Base-by-base conservation (phyloP, 768 basidiomycete genomes). In the Pulveroboletus sp. region DNA sequence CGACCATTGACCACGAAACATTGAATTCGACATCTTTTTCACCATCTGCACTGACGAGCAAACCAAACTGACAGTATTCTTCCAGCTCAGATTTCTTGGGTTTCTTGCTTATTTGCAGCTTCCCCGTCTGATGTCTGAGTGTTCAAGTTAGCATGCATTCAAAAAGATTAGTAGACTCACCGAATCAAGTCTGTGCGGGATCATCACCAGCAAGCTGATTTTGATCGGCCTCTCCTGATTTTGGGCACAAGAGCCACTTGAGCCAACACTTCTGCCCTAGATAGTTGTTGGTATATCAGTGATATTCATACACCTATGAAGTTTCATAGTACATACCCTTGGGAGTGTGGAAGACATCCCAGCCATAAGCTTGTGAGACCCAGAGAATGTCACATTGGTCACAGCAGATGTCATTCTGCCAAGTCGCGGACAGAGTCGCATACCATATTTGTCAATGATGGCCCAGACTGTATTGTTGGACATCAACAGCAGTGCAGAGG, bases 121-220 rank as follows among this genome's bases (percentile, higher is more conserved):
- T 32, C 10, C 19, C 49, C 34, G 25, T 29, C 45, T 47, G 29
- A n/a, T n/a, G n/a, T n/a, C n/a, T n/a, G n/a, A n/a, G n/a, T n/a
- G n/a, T n/a, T n/a, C n/a, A n/a, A 40, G 34, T 35, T 20, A 24
- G 16, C 32, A 37, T 25, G 16, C n/a, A 34, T 34, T 6, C 19
- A 38, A 38, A 21, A 23, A 39, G 16, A 8, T 33, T n/a, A 33
- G 11, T 24, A 38, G 19, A 39, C 45, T 38, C 21, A 51, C 50
- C 17, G 21, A 17, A 24, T 16, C 14, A 24, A 53, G 21, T 5
- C 51, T 39, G 6, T 45, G 7, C 7, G 47, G 47, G 17, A 48
- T 35, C 47, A 53, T 53, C 32, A 49, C 16, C 0, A 53, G 21
- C 3, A 13, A 13, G 5, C 47, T 39, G 14, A 53, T 44, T 37